Evolutionary conservation across 352 stramenopile genomes (phyloP), one percentile per base, ranked within the genome.

Genomic region (Globisporangium nodosum): DNA sequence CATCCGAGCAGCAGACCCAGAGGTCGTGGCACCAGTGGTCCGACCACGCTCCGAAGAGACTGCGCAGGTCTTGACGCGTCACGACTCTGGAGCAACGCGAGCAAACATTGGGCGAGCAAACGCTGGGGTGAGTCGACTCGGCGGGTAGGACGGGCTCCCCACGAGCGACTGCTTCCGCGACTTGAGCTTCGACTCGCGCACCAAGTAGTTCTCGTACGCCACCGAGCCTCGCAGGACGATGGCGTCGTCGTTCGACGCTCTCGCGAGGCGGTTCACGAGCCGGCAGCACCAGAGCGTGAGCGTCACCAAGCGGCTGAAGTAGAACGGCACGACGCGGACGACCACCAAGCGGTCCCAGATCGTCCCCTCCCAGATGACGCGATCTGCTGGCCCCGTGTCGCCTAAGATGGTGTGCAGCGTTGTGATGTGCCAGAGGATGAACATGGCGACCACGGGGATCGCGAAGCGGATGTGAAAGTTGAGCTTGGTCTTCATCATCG

Each of bases 181-280:
- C 35, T 49, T 63, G 5, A 43, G 39, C 3, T 45, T 52, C n/a
- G 20, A 33, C 24, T 24, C 40, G 24, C 35, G 30, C 12, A 52
- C 52, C 39, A 71, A 52, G 37, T 62, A 66, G 49, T 65, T 75
- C 30, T 73, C 58, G 48, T 73, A 78, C 12, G 51, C 63, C 30
- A 75, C 67, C 5, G 61, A 57, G 9, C 67, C 64, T 3, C 67
- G 64, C 18, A 78, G 49, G 56, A 75, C 63, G 5, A 56, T 54
- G 0, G 62, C 42, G 18, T 71, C 62, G 16, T 60, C 33, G 5
- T 58, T 52, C 5, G 64, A 65, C 0, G 64, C 53, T 4, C 51
- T 58, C 13, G 20, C 35, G 35, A 66, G 9, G 3, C 58, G 15
- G 60, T 46, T 39, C 58, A 66, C 18, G 16, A 57, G 20, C 40